Evolutionary conservation across 352 stramenopile genomes (phyloP).

Genomic region (Globisporangium camurandrum): DNA sequence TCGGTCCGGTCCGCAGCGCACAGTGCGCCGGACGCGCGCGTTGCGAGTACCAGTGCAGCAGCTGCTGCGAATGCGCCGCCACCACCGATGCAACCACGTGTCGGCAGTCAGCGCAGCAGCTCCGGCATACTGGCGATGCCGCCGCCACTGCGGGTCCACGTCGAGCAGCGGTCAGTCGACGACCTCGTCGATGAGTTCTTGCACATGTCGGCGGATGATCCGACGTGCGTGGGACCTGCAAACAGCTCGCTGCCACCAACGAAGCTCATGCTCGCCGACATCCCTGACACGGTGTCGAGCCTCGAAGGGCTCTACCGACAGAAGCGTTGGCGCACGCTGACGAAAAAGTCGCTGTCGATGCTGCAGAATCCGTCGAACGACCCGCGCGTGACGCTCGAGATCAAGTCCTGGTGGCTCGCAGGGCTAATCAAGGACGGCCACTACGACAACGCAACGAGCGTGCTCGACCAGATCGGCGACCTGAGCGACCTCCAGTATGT

Average conservation of each 20-base stretch:
- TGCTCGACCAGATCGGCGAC: conserved; percentile 70
- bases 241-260: conserved; percentile 8
- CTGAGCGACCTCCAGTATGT: conserved; percentile 27
- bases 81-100: conserved; percentile 3
- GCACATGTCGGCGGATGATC: conserved; percentile 33
- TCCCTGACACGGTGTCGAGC: conserved; percentile 43
- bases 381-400: conserved; percentile 38
- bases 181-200: conserved; percentile 66
- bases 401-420: conserved; percentile 80
- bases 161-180: conserved; percentile 26
- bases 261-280: conserved; percentile 44
- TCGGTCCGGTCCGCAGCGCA: conserved; percentile 21
- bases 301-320: conserved; percentile 56
- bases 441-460: conserved; percentile 64
- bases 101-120: conserved; percentile 12
- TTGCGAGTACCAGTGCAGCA: conserved; percentile 8
- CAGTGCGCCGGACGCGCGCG: conserved; percentile 11
- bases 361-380: conserved; percentile 50
- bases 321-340: conserved; percentile 68
- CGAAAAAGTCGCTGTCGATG: conserved; percentile 68
- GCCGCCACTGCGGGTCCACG: conserved; percentile 17
- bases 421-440: conserved; percentile 72
- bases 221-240: conserved; percentile 17
- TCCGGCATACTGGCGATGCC: conserved; percentile 10
- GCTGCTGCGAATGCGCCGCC: conserved; percentile 8